These are phyloP conservation scores for Atkinsonella texensis DNA, from an alignment of 2,329 filamentous ascomycete species.

Conservation along the genomic window DNA sequence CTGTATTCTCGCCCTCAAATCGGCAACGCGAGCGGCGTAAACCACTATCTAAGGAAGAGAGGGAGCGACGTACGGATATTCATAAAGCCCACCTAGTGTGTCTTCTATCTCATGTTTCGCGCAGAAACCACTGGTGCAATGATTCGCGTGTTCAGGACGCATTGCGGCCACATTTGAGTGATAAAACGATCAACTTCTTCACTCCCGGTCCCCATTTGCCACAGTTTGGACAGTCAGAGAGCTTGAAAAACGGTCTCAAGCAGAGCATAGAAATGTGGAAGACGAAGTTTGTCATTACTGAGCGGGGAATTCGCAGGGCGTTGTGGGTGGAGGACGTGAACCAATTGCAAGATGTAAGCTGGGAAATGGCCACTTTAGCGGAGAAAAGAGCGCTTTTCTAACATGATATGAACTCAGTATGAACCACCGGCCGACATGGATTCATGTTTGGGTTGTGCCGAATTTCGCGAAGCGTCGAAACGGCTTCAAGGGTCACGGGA, in stretches of 20 bases:
- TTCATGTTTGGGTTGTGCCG: constrained; percentile 52
- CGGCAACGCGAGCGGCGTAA: constrained; percentile 32
- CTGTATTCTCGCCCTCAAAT: constrained; percentile 19
- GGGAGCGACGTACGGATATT: constrained; percentile 51
- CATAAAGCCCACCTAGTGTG: constrained; percentile 82
- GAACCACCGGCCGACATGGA: constrained; percentile 52
- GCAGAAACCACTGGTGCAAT: constrained; percentile 85
- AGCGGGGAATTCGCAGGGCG: constrained; percentile 55
- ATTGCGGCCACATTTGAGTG: constrained; percentile 53
- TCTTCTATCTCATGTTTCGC: constrained; percentile 63
- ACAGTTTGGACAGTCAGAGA: constrained; percentile 65
- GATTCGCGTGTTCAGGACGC: constrained; percentile 53
- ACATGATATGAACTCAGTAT: constrained; percentile 29
- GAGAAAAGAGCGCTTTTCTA: neutral
- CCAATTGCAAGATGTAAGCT: constrained; percentile 44
- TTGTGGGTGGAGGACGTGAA: constrained; percentile 63
- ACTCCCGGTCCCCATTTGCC: constrained; percentile 54
- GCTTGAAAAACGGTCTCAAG: constrained; percentile 68
- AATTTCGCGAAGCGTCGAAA: constrained; percentile 62
- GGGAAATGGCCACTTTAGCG: neutral
- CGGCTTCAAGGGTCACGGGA: constrained; percentile 73
- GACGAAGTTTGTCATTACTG: constrained; percentile 57
- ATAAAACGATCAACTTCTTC: constrained; percentile 54
- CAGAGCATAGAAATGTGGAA: constrained; percentile 56
- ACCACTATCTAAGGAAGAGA: constrained; percentile 42